Base-by-base conservation (phyloP, 2,329 filamentous ascomycete genomes). In the Xylariaceae sp. region DNA sequence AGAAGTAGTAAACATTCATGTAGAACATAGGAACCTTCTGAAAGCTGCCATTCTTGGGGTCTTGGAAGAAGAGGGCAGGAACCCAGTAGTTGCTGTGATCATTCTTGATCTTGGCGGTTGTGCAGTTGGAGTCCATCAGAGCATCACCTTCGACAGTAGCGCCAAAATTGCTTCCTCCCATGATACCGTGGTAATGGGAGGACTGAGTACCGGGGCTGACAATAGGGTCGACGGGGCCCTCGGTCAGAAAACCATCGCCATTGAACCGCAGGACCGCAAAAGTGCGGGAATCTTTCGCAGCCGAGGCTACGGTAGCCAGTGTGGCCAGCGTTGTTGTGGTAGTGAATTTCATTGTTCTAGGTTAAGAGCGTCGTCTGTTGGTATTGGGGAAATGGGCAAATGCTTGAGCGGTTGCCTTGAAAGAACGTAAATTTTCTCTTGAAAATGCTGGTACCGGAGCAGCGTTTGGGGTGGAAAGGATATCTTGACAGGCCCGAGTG, bases 1-100 rank as follows among this genome's bases (percentile, higher is more conserved):
- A 86, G 72, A 88, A 86, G 74, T 93, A 92, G 77, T 94, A 94
- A 57, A 82, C 82, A 66, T 86, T 86, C 81, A 87, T 85, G 68
- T 90, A 90, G 65, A 87, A 85, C 57, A 89, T 74, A 37, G 84
- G 78, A 15, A 92, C 88, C 29, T 80, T 78, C 70, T 86, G 82
- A 61, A 90, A 83, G 45, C 78, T 80, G 42, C 81, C 82, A 59
- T 85, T 83, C 61, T 80, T 74, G 64, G 83, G 79, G 59, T 88
- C 81, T 61, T 79, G 74, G 72, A 87, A 91, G 73, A 86, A 92
- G 2, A 92, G 74, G 23, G 78, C 77, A 1, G 89, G 88, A 50
- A 86, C 84, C 89, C 89, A 92, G 77, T 93, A 92, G 71, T 87
- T 87, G 62, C 82, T 88, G 67, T 84, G 78, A 72, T 92, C 88